These are phyloP conservation scores for Sherardia arvensis DNA, from an alignment of 257 asterid species.

Conservation along the genomic window DNA sequence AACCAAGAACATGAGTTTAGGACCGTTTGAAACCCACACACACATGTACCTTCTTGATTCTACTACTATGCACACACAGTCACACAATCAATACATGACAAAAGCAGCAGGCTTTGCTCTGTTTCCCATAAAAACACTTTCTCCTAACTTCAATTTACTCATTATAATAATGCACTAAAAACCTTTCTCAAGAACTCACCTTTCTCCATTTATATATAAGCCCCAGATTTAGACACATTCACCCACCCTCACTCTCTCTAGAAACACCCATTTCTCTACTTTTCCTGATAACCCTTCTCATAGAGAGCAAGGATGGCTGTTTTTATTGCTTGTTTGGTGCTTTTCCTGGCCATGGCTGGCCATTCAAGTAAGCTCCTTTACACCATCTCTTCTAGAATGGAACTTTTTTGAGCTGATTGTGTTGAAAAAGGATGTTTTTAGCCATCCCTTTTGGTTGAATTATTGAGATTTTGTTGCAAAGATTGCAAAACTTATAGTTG, in stretches of 20 bases:
- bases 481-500: background rate
- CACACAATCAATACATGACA: constrained; percentile 18
- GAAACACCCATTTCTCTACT: background rate
- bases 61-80: background rate
- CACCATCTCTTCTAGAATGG: background rate
- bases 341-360: constrained; percentile 45
- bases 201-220: constrained; percentile 11
- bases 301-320: constrained; percentile 37
- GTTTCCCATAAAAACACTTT: constrained; percentile 18
- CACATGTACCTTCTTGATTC: constrained; percentile 6
- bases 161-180: background rate
- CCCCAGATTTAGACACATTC: constrained; percentile 12
- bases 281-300: background rate
- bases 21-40: constrained; percentile 24
- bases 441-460: background rate
- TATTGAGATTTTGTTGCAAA: background rate
- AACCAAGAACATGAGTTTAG: constrained; percentile 18
- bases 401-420: background rate
- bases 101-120: constrained; percentile 12
- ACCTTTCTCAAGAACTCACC: background rate
- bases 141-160: constrained; percentile 3
- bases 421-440: background rate
- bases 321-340: constrained; percentile 29
- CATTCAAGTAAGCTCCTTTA: constrained; percentile 27
- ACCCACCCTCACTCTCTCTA: constrained; percentile 1